A percentile compares a stretch with the other conserved stretches of the same genome.
Conservation (phyloP, 202 grass and related monocot genomes). For the Brachypodium distachyon region DNA sequence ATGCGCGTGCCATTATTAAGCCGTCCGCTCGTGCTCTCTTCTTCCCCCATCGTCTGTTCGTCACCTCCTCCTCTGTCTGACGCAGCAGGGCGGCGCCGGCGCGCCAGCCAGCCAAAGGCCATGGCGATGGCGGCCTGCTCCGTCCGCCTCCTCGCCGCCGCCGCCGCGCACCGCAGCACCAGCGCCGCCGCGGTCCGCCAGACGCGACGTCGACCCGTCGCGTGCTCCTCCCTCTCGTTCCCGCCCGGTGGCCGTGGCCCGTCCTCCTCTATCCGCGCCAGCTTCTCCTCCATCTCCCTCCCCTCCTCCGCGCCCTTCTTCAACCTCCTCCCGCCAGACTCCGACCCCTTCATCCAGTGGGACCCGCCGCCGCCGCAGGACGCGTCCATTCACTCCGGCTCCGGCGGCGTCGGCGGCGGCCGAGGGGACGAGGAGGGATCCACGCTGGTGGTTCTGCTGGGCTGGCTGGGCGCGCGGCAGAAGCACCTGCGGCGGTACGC, state of each 20-base stretch:
- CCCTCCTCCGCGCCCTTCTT: background rate
- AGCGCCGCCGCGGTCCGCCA: conserved; percentile 2
- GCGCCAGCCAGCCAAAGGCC: too few relatives aligned
- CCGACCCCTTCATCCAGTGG: conserved; percentile 62
- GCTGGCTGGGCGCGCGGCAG: conserved; percentile 83
- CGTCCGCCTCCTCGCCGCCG: conserved; percentile 27
- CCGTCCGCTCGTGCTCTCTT: background rate
- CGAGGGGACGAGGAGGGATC: conserved; percentile 13
- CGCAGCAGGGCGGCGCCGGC: background rate
- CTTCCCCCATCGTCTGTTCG: background rate
- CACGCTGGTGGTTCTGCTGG: conserved; percentile 78
- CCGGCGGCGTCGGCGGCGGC: conserved; percentile 12
- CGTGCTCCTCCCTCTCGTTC: conserved; percentile 34
- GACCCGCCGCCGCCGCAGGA: conserved; percentile 16
- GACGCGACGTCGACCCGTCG: background rate
- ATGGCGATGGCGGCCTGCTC: conserved; percentile 42
- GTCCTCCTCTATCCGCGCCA: conserved; percentile 11
- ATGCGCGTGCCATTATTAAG: background rate
- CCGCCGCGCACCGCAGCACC: background rate
- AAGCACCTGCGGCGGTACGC: conserved; percentile 85
- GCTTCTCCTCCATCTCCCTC: conserved; percentile 26
- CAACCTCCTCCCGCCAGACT: conserved; percentile 26
- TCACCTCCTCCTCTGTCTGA: background rate
- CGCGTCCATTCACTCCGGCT: background rate
- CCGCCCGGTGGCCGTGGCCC: background rate